Evolutionary conservation across 2,329 filamentous ascomycete genomes (phyloP).

Genomic region (Zopfia rhizophila): DNA sequence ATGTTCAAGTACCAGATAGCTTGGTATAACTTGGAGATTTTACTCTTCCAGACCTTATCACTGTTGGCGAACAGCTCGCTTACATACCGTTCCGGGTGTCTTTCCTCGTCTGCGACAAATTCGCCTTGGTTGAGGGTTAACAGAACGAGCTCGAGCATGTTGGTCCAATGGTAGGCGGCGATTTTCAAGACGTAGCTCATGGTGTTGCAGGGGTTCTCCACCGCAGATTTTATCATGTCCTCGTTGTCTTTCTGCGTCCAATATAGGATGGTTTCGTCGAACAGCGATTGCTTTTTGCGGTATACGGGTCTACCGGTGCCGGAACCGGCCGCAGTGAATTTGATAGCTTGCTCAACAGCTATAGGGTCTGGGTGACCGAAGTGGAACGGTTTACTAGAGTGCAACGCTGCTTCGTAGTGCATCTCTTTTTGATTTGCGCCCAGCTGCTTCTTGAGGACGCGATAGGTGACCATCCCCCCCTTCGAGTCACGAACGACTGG

Average conservation of each 20-base stretch:
- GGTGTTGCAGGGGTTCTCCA: background rate
- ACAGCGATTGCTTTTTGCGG: slow-evolving; percentile 6
- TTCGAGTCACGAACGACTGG: too few species aligned
- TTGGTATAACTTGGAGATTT: too few species aligned
- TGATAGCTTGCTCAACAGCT: background rate
- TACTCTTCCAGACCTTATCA: too few species aligned
- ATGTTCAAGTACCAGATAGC: slow-evolving; percentile 7
- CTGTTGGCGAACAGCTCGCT: too few species aligned
- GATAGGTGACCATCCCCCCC: too few species aligned
- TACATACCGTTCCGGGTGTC: too few species aligned
- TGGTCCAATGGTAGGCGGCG: slow-evolving; percentile 12
- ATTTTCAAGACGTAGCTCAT: slow-evolving; percentile 1
- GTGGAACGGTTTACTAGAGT: too few species aligned
- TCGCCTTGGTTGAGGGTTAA: slow-evolving; percentile 8
- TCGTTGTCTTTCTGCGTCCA: slow-evolving; percentile 4
- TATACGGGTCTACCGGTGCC: slow-evolving; percentile 3
- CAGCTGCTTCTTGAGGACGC: too few species aligned
- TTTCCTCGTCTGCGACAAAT: slow-evolving; percentile 10
- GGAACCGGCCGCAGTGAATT: slow-evolving; percentile 1
- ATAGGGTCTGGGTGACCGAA: too few species aligned
- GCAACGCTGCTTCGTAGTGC: too few species aligned
- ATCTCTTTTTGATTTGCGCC: too few species aligned
- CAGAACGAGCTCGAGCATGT: slow-evolving; percentile 6
- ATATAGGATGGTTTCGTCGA: slow-evolving; percentile 9
- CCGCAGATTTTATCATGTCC: background rate